A percentile compares a stretch with the other conserved stretches of the same genome.
These are phyloP conservation scores for Penicillium sp. DNA, from an alignment of 2,329 filamentous ascomycete genomes.

Conservation along the genomic window DNA sequence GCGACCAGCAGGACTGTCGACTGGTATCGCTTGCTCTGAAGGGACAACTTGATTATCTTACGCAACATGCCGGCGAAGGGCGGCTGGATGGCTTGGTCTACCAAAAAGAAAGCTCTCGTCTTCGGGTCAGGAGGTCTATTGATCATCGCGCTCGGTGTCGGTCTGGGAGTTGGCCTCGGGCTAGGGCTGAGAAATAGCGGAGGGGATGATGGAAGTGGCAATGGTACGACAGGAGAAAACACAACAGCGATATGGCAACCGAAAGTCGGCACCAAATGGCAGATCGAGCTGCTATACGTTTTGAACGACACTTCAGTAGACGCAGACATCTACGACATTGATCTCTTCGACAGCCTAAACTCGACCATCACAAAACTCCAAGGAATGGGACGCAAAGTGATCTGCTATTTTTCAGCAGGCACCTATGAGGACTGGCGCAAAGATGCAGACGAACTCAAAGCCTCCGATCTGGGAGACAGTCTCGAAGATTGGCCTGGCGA, in stretches of 20 bases:
- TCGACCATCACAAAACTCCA: constrained; percentile 52
- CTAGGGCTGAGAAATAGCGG: constrained; percentile 49
- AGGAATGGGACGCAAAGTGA: constrained; percentile 57
- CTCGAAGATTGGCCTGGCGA: constrained; percentile 68
- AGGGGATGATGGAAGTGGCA: constrained; percentile 22
- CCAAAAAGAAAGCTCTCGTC: constrained; percentile 37
- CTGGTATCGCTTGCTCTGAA: neutral
- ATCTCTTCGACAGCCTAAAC: constrained; percentile 56
- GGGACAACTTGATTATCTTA: neutral
- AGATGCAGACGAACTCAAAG: constrained; percentile 57
- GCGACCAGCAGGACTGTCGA: neutral
- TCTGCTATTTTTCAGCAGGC: constrained; percentile 75
- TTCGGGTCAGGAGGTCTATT: constrained; percentile 21
- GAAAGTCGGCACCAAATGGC: constrained; percentile 56
- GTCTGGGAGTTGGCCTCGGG: constrained; percentile 59
- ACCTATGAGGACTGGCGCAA: constrained; percentile 65
- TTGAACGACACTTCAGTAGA: constrained; percentile 48
- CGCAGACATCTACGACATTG: constrained; percentile 62
- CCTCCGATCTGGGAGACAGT: constrained; percentile 57
- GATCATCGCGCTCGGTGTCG: constrained; percentile 54
- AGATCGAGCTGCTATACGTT: constrained; percentile 57
- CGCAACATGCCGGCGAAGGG: constrained; percentile 15
- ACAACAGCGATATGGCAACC: constrained; percentile 53
- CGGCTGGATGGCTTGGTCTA: constrained; percentile 30
- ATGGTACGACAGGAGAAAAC: constrained; percentile 24